A percentile compares a stretch with the other conserved stretches of the same genome.
Conservation (phyloP, 176 grass and related monocot genomes). For the Musa acuminata region DNA sequence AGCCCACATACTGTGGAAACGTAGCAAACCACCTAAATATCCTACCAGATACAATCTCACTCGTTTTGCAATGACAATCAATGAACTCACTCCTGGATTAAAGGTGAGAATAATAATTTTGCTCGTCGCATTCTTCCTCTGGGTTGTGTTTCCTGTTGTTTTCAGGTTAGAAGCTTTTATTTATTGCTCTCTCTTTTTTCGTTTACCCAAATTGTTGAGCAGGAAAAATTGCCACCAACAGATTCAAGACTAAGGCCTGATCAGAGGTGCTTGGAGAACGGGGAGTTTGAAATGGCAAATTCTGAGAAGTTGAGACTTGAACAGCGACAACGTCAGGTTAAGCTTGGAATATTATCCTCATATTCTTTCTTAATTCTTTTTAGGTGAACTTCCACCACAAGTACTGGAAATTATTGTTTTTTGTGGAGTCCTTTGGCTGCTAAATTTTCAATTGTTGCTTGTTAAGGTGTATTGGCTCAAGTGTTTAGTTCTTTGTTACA, state of each 20-base stretch:
- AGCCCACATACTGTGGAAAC: constrained; percentile 74
- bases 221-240: constrained; percentile 92
- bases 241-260: constrained; percentile 95
- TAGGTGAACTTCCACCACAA: neutral
- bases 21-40: constrained; percentile 64
- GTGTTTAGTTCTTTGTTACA: no score
- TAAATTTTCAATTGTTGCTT: no score
- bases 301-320: constrained; percentile 97
- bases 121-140: neutral
- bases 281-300: constrained; percentile 96
- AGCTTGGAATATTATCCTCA: neutral
- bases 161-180: neutral
- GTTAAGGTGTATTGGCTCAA: no score
- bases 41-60: constrained; percentile 87
- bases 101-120: constrained; percentile 45
- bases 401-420: no score
- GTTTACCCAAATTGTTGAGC: constrained; percentile 20
- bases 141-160: neutral
- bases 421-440: no score
- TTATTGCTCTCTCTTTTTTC: constrained; percentile 2
- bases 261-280: constrained; percentile 92
- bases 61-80: constrained; percentile 85
- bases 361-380: constrained; percentile 9
- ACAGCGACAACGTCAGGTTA: constrained; percentile 93
- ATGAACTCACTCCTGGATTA: constrained; percentile 73